Evolutionary conservation across 1,139 yeast species (phyloP), one percentile per base, ranked within the genome.

Genomic region (Nakaseomyces kungkrabaensis): DNA sequence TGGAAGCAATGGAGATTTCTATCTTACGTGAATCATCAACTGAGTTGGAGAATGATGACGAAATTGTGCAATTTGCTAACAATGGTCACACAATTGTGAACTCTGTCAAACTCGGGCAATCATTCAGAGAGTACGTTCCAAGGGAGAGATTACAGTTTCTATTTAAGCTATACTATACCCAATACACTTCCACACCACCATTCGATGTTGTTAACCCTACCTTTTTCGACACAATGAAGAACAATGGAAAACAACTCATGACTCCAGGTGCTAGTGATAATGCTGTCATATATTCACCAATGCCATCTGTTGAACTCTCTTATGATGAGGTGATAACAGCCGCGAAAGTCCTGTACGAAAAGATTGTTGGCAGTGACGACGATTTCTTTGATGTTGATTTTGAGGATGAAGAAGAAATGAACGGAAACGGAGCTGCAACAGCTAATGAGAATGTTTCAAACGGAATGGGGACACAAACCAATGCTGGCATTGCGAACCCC

Each of bases 351-450:
- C 66, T 90, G 43, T 92, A 86, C 65, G 81, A 79, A 52, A 74
- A 77, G 53, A 79, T 90, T 54, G 94, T 94, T 4, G 97, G 97
- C 3, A 78, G 95, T 4, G 95, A 86, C 63, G 97, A 90, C 59
- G 97, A 90, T 67, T 90, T 90, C 69, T 90, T 90, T 62, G 96
- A 88, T 67, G 88, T 90, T 36, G 97, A 90, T 68, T 90, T 90
- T 63, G 97, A 90, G 68, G 97, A 90, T 65, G 96, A 89, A 24
- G 96, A 86, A 49, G 92, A 83, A 7, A 49, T 45, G 36, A 43
- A 43, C 9, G 44, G 34, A 27, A 29, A 27, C n/a, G 34, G 34
- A n/a, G 11, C 44, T 7, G 34, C 25, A 4, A 17, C 22, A 17
- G 5, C 34, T 27, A 41, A 41, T 13, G 34, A 41, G n/a, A 29